Evolutionary conservation across 2,329 filamentous ascomycete genomes (phyloP).

Genomic region (Aspergillus felis): DNA sequence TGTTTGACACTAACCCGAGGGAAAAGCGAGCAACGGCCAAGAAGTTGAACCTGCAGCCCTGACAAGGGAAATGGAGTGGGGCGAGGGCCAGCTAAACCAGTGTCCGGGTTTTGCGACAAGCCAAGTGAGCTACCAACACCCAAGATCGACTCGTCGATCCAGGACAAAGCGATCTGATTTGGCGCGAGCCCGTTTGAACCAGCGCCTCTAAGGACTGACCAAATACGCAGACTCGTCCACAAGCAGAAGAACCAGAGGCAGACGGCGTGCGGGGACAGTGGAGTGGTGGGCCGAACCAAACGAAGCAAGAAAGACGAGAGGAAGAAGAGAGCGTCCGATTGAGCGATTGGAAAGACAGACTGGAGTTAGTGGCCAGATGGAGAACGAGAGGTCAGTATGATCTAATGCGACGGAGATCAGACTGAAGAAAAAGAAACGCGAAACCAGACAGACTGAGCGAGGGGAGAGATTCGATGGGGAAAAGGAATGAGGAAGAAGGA

Average conservation of each 20-base stretch:
- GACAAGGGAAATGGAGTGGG: neutral
- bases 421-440: neutral
- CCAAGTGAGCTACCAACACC: neutral
- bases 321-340: neutral
- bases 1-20: neutral
- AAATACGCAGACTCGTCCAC: neutral
- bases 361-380: neutral
- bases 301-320: neutral
- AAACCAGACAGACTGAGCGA: neutral
- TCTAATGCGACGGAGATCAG: neutral
- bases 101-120: neutral
- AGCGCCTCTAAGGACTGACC: neutral
- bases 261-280: neutral
- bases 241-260: neutral
- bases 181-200: neutral
- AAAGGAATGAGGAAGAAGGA: neutral
- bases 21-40: neutral
- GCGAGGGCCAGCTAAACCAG: neutral
- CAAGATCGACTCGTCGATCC: neutral
- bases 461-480: neutral
- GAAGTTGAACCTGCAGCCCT: neutral
- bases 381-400: neutral
- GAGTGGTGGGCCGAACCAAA: neutral
- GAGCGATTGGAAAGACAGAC: neutral
- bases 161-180: neutral